Evolutionary conservation across 441 rosid species (phyloP).

Genomic region (Bruguiera hainesii): DNA sequence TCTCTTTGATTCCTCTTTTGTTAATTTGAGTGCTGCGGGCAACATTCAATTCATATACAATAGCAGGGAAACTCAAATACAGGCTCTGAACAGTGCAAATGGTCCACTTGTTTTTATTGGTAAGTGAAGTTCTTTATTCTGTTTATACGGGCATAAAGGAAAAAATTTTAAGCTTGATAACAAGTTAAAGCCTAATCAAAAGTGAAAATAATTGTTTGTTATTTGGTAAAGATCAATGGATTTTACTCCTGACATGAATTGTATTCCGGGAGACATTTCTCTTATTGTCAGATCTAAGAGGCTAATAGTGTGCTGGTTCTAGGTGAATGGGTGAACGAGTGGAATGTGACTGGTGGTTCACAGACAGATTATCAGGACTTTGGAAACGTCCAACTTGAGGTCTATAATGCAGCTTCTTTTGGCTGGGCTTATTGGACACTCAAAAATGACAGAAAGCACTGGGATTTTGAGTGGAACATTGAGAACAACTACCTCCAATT

Average conservation of each 20-base stretch:
- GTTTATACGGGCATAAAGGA: too few relatives aligned
- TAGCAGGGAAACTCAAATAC: constrained; percentile 55
- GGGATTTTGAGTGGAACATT: constrained; percentile 87
- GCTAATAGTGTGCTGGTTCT: constrained; percentile 15
- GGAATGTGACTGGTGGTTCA: constrained; percentile 54
- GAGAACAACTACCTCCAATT: constrained; percentile 54
- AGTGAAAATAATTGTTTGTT: neutral
- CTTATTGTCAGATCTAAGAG: neutral
- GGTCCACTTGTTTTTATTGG: constrained; percentile 70
- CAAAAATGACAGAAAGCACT: constrained; percentile 65
- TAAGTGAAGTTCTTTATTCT: constrained; percentile 23
- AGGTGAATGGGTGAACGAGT: constrained; percentile 88
- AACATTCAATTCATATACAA: constrained; percentile 54
- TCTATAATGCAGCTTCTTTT: constrained; percentile 61
- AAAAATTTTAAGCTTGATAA: neutral
- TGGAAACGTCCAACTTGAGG: constrained; percentile 62
- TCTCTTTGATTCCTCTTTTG: constrained; percentile 60
- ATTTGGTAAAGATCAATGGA: neutral
- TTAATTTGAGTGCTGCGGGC: constrained; percentile 47
- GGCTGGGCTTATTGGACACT: constrained; percentile 85
- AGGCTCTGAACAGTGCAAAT: constrained; percentile 44
- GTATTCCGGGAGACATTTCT: neutral
- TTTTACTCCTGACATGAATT: neutral
- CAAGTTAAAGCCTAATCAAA: neutral
- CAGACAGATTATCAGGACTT: constrained; percentile 58